These are phyloP conservation scores for Amylostereum areolatum DNA, from an alignment of 1,284 basidiomycete genomes.

Conservation along the genomic window DNA sequence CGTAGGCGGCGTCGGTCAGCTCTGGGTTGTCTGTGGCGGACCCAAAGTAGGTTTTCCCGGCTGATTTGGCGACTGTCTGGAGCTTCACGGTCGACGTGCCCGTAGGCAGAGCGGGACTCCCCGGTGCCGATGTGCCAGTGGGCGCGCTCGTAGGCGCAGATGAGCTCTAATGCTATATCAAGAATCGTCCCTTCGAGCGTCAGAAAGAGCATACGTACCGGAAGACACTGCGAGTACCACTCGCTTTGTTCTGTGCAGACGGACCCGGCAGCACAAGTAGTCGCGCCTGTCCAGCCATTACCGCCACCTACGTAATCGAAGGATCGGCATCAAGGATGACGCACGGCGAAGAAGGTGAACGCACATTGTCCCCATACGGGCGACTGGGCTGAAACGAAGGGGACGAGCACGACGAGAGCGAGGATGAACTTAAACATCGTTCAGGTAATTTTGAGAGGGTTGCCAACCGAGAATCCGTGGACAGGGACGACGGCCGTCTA, in stretches of 20 bases:
- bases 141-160: too few relatives aligned
- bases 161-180: too few relatives aligned
- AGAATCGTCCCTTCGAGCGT: too few relatives aligned
- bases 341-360: constrained; percentile 3
- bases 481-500: too few relatives aligned
- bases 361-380: constrained; percentile 29
- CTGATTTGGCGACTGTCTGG: constrained; percentile 10
- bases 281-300: constrained; percentile 3
- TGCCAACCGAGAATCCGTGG: too few relatives aligned
- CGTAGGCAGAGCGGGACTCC: too few relatives aligned
- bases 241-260: constrained; percentile 1
- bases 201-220: background rate
- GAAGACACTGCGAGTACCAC: constrained; percentile 4
- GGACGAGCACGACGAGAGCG: constrained; percentile 21
- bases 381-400: constrained; percentile 25
- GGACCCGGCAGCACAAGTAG: constrained; percentile 5
- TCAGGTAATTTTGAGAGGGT: too few relatives aligned
- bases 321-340: too few relatives aligned
- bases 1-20: constrained; percentile 17
- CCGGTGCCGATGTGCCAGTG: too few relatives aligned
- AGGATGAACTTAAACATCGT: background rate
- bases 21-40: constrained; percentile 16
- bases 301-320: background rate
- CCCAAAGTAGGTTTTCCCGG: constrained; percentile 21
- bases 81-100: background rate